Percentiles rank a stretch among this genome's conserved stretches.
phyloP scores from a whole-genome alignment of 129 eudicot genomes.

The Ambrosia artemisiifolia region DNA sequence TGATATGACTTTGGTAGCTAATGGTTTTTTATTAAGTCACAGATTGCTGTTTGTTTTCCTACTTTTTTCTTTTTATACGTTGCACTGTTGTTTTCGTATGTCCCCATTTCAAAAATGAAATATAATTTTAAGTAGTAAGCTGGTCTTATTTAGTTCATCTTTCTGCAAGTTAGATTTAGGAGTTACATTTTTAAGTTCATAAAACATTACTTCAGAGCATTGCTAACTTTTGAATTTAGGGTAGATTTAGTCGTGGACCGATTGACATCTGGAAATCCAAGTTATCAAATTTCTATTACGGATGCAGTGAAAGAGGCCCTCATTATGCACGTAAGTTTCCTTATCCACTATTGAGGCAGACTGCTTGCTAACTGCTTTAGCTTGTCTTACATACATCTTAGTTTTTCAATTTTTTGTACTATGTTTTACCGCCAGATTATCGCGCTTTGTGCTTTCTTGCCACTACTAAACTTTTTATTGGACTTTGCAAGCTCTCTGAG shows the following conservation, averaged over 20 bases:
- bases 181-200: neutral
- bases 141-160: neutral
- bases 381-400: neutral
- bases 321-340: slow-evolving; percentile 72
- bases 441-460: neutral
- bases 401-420: neutral
- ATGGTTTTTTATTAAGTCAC: neutral
- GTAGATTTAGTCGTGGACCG: slow-evolving; percentile 51
- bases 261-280: slow-evolving; percentile 88
- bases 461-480: neutral
- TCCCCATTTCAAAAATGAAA: neutral
- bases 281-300: slow-evolving; percentile 60
- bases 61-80: neutral
- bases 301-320: slow-evolving; percentile 92
- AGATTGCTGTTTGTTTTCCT: neutral
- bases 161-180: neutral
- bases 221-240: slow-evolving; percentile 34
- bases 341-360: neutral
- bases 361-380: neutral
- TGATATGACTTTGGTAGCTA: neutral
- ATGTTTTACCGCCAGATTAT: neutral
- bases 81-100: neutral
- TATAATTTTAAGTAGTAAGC: neutral
- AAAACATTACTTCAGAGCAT: neutral
- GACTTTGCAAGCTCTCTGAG: neutral